Evolutionary conservation across 2,329 filamentous ascomycete species (phyloP).

Genomic region (Fusarium proliferatum): DNA sequence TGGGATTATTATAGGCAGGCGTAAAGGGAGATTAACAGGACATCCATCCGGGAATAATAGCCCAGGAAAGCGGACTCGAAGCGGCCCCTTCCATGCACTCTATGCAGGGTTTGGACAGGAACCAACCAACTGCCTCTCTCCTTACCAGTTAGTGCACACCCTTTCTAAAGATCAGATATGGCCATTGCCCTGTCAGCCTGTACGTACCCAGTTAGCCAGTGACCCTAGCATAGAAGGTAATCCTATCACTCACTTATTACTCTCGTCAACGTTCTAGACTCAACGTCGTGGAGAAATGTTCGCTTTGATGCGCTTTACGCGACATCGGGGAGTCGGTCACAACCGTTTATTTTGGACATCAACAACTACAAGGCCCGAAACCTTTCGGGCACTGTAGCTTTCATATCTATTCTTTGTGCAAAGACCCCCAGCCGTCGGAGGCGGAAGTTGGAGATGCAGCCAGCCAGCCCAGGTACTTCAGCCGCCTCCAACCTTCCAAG

Average conservation of each 20-base stretch:
- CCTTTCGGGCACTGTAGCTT: neutral
- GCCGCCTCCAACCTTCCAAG: neutral
- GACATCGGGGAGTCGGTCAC: slow-evolving; percentile 14
- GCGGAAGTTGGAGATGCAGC: slow-evolving; percentile 4
- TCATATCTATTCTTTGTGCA: neutral
- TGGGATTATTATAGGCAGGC: neutral
- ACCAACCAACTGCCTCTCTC: slow-evolving; percentile 6
- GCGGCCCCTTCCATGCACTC: slow-evolving; percentile 20
- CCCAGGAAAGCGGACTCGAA: slow-evolving; percentile 18
- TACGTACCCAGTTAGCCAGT: neutral
- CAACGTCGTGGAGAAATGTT: slow-evolving; percentile 13
- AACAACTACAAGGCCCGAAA: slow-evolving; percentile 10
- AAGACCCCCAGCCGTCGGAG: neutral
- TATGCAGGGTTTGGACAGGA: slow-evolving; percentile 23
- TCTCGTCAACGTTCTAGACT: slow-evolving; percentile 38
- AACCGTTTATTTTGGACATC: neutral
- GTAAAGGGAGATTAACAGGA: slow-evolving; percentile 8
- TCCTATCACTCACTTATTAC: neutral
- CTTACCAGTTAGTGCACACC: slow-evolving; percentile 15
- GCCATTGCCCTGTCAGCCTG: neutral
- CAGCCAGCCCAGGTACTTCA: slow-evolving; percentile 8
- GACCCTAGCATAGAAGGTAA: neutral
- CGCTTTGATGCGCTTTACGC: slow-evolving; percentile 4
- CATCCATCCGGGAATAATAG: slow-evolving; percentile 30
- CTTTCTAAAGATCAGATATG: slow-evolving; percentile 4